A percentile compares a stretch with the other conserved stretches of the same genome.
Conservation (phyloP, 805 yeast genomes). For the Jamesozyma hellenica region DNA sequence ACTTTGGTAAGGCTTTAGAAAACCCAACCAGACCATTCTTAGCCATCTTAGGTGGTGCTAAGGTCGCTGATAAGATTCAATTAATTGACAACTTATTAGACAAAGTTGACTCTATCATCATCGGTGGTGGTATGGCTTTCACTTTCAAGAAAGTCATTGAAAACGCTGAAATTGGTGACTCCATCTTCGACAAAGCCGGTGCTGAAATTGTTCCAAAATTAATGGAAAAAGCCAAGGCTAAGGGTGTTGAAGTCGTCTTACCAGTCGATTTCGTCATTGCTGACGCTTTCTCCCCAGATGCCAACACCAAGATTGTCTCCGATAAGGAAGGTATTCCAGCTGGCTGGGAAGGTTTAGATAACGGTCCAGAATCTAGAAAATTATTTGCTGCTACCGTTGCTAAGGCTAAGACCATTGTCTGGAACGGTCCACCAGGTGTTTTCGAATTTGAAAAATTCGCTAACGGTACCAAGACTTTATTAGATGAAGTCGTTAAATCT, state of each 20-base stretch:
- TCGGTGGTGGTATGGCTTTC: slow-evolving; percentile 99
- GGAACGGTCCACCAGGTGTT: slow-evolving; percentile 99
- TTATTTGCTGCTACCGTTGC: slow-evolving; percentile 75
- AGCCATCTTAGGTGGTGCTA: slow-evolving; percentile 99
- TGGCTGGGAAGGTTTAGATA: slow-evolving; percentile 91
- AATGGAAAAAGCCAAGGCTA: slow-evolving; percentile 91
- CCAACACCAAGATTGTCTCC: slow-evolving; percentile 73
- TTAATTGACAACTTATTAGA: slow-evolving; percentile 93
- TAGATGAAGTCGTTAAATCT: slow-evolving; percentile 80
- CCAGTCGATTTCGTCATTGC: slow-evolving; percentile 96
- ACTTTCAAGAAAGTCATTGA: slow-evolving; percentile 93
- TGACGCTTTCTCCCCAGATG: slow-evolving; percentile 88
- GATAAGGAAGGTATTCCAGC: slow-evolving; percentile 90
- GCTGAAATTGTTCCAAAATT: slow-evolving; percentile 89
- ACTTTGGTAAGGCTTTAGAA: slow-evolving; percentile 97
- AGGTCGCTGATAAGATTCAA: slow-evolving; percentile 97
- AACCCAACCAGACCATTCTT: slow-evolving; percentile 96
- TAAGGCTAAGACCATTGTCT: slow-evolving; percentile 93
- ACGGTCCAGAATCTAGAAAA: slow-evolving; percentile 81
- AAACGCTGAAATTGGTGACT: slow-evolving; percentile 79
- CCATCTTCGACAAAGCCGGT: slow-evolving; percentile 88
- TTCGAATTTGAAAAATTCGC: slow-evolving; percentile 93
- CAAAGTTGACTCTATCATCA: slow-evolving; percentile 88
- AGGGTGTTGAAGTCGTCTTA: slow-evolving; percentile 84
- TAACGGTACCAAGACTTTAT: slow-evolving; percentile 80